Base-by-base conservation (phyloP, 164 flowering plant genomes). In the Piper betle region DNA sequence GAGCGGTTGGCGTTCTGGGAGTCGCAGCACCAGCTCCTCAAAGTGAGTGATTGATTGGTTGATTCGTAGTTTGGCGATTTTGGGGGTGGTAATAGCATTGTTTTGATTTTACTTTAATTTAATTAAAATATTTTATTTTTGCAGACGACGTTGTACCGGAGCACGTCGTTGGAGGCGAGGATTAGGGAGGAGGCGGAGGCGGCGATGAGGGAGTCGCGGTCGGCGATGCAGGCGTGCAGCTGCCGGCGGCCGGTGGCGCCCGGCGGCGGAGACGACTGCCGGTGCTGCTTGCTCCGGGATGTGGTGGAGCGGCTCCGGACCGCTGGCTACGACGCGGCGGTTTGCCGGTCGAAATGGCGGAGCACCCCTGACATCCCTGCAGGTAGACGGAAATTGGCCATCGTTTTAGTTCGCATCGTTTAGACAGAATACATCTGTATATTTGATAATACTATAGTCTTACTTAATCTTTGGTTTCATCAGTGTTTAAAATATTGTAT, bases 291-390 rank as follows among this genome's bases (percentile, higher is more conserved):
- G 65, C 74, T 69, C 46, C 65, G 70, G 53, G 80, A 75, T 59
- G 63, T 90, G 4, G 73, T 80, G 8, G 61, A 64, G n/a, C 79
- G 79, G 17, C 83, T 93, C 15, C 74, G 67, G 13, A 69, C 65
- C 39, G 75, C 75, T 2, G 97, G 96, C 1, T 80, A 71, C 60
- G 62, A 87, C 55, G 67, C 80, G 62, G 80, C 80, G 50, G 64
- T 86, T 57, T 88, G 92, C 80, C 80, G 76, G 62, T 82, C 97
- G 38, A 93, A 87, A 60, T 90, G 98, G 97, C 81, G 74, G 61
- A 82, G 78, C 66, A 75, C 88, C 2, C 74, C 81, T 0, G 81
- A 80, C 9, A 82, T 84, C 46, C 87, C 91, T 16, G 65, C 97
- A 71, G 97, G 97, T 86, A 79, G 17, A 38, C 16, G 46, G 19